Percentiles rank a stretch among this genome's conserved stretches.
These are phyloP conservation scores for Alternaria triticina DNA, from an alignment of 2,329 filamentous ascomycete genomes.

Conservation along the genomic window DNA sequence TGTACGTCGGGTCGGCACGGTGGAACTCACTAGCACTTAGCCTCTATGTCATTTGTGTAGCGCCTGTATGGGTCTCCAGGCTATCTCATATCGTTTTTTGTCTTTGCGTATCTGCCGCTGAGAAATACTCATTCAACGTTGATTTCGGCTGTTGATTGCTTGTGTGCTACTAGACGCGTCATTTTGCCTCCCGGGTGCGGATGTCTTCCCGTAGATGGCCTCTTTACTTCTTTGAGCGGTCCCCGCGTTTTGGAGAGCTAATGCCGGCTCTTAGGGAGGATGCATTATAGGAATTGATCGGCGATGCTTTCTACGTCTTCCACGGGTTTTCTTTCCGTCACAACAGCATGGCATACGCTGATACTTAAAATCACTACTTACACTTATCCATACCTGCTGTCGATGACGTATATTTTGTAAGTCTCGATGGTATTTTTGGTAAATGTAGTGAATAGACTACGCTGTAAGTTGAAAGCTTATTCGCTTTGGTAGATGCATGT, in stretches of 20 bases:
- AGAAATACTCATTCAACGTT: not conserved
- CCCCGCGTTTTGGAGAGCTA: conserved; percentile 11
- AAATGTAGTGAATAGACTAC: not conserved
- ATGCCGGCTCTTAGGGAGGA: not conserved
- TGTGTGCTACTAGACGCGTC: conserved; percentile 6
- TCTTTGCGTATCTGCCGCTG: not conserved
- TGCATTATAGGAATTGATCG: not conserved
- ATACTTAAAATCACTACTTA: too few species aligned
- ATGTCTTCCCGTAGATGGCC: conserved; percentile 4
- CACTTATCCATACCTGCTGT: too few species aligned
- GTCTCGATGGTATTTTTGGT: too few species aligned
- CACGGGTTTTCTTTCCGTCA: not conserved
- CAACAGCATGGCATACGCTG: not conserved
- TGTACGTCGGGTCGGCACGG: conserved; percentile 7
- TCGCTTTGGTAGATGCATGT: too few species aligned
- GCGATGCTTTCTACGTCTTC: not conserved
- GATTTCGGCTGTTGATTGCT: not conserved
- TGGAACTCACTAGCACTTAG: not conserved
- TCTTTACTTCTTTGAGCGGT: conserved; percentile 14
- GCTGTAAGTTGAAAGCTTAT: not conserved
- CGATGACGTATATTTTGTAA: too few species aligned
- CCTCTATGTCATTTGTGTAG: not conserved
- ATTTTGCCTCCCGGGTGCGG: conserved; percentile 11
- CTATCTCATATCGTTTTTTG: not conserved
- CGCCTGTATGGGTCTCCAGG: not conserved